Evolutionary conservation across 1,284 basidiomycete genomes (phyloP), one percentile per base, ranked within the genome.

Genomic region (Ganoderma leucocontextum): DNA sequence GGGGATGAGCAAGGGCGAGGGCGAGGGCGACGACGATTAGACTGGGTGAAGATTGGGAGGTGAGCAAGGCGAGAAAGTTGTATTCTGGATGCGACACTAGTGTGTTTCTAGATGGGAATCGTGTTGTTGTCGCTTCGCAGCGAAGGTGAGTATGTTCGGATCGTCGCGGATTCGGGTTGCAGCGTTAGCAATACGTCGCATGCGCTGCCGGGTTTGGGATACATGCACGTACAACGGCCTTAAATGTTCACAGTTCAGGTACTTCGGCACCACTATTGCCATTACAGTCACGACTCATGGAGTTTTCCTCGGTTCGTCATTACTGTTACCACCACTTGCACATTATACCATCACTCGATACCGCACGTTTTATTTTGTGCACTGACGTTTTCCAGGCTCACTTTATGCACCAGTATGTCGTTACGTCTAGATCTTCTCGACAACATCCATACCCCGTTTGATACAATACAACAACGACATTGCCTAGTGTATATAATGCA

Each of bases 1-100:
- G 59, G 92, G 92, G 35, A 90, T 93, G 89, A 89, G 89, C 73
- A 83, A 83, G 52, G 87, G 80, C 12, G 88, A 87, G 68, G 86
- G 86, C 58, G 88, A 87, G 68, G 86, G 86, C 58, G 75, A 74
- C 25, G 78, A 80, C 60, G 80, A 79, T 59, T 78, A 68, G 38
- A 22, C 47, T 49, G 47, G 29, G 29, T 29, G 29, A 29, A 15
- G 10, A 53, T 12, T 33, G 25, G 62, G 33, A 60, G 57, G 42
- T 47, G 35, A 22, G 29, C 17, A 29, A 29, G 29, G 29, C 29
- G 33, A 75, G 65, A 58, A 12, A 33, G 55, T 35, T 68, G 69
- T 72, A 70, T 62, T 57, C 42, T 67, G 66, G 69, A 69, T 65
- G 66, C 44, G 29, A 61, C n/a, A 39, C 15, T 53, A 55, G 44